Base-by-base conservation (phyloP, 768 basidiomycete species). In the Mycena haematopus region DNA sequence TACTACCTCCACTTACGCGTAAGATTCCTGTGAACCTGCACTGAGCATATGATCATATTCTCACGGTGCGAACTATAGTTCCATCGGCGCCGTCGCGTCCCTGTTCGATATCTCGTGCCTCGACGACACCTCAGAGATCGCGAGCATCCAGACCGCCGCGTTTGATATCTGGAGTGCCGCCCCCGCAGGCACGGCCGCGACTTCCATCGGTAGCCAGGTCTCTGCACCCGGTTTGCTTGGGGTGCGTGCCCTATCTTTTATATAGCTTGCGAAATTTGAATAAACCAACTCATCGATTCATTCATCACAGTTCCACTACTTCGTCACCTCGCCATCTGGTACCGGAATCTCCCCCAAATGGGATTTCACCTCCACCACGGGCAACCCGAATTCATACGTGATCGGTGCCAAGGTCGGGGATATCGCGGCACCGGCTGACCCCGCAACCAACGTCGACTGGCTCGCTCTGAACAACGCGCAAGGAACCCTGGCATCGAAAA, bases 71-170 rank as follows among this genome's bases (percentile, higher is more conserved):
- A 42, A 24, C 2, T 35, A 27, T 21, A 65, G 56, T 67, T 58
- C 62, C 10, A 58, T 63, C 44, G 62, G 62, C 25, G 62, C 62
- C n/a, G 56, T 63, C 52, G 62, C 70, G 7, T 78, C 79, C 53
- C 67, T 82, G 14, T 79, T 79, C 70, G 82, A 83, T 65, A 69
- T 75, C 51, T 77, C 79, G 2, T 80, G 80, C 69, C 47, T 79
- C 46, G 71, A 68, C 25, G 53, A 58, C 29, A 65, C 67, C 15
- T 53, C 69, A 13, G 36, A 40, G 22, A 76, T 74, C 46, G 56
- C 59, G 22, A 21, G 24, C 10, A 40, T 65, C 29, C 68, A 73
- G 5, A 62, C 65, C 21, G 21, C 33, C 2, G 65, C 59, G 3
- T 72, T 61, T 31, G 36, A 58, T 6, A 49, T 51, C 6, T 74